phyloP scores from a whole-genome alignment of 192 early-diverging fungal genomes.

The Mortierella alpina region DNA sequence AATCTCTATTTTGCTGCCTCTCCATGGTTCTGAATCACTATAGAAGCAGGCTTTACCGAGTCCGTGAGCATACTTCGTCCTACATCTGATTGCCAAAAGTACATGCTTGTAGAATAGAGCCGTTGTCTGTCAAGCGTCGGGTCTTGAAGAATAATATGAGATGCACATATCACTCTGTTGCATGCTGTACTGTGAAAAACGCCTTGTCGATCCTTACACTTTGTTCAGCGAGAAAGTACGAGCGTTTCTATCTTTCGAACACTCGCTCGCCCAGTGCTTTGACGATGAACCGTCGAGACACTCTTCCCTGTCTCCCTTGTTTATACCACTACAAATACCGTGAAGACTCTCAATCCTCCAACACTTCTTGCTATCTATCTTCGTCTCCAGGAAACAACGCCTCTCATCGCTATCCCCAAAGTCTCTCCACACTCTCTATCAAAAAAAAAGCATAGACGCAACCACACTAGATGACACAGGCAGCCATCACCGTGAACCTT shows the following conservation, averaged over 20 bases:
- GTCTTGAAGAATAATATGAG: neutral
- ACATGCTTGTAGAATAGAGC: slow-evolving; percentile 6
- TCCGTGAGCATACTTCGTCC: slow-evolving; percentile 41
- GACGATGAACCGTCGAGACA: too few relatives aligned
- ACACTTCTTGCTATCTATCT: too few relatives aligned
- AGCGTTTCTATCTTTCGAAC: neutral
- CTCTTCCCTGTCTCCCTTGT: too few relatives aligned
- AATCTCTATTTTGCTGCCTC: slow-evolving; percentile 3
- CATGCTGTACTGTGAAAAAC: too few relatives aligned
- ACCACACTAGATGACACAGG: neutral
- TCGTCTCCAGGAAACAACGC: too few relatives aligned
- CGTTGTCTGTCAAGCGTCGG: neutral
- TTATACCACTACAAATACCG: too few relatives aligned
- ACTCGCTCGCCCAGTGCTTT: too few relatives aligned
- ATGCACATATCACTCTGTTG: neutral
- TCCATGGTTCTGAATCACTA: neutral
- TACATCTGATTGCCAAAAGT: slow-evolving; percentile 40
- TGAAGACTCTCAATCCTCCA: too few relatives aligned
- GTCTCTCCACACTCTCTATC: neutral
- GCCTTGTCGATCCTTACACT: neutral
- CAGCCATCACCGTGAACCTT: neutral
- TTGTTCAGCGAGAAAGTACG: neutral
- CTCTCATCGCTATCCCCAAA: neutral
- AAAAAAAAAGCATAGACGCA: neutral
- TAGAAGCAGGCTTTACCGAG: slow-evolving; percentile 31